Percentiles rank a stretch among this genome's conserved stretches.
Evolutionary conservation across 2,329 filamentous ascomycete species (phyloP).

Genomic region (Ophiostoma angusticollis): DNA sequence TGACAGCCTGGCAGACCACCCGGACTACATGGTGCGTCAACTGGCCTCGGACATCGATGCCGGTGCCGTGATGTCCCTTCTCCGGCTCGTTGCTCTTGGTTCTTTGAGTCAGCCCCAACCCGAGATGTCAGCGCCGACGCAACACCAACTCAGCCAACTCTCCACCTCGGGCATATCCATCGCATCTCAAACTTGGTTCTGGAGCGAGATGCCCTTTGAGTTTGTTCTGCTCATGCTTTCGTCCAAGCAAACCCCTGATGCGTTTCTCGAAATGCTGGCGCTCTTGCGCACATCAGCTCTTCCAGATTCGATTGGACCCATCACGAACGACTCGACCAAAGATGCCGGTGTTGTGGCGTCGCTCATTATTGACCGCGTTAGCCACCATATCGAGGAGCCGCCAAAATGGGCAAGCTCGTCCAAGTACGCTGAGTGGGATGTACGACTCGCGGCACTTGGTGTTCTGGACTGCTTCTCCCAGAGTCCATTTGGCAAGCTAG

Average conservation of each 20-base stretch:
- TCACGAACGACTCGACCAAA: constrained; percentile 30
- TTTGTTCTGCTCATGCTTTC: constrained; percentile 56
- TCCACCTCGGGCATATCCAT: constrained; percentile 13
- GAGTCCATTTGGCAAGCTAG: constrained; percentile 47
- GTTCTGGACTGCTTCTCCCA: constrained; percentile 48
- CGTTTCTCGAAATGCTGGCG: constrained; percentile 51
- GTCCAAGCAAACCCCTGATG: constrained; percentile 48
- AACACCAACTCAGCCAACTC: constrained; percentile 10
- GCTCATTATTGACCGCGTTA: constrained; percentile 48
- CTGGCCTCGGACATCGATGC: constrained; percentile 47
- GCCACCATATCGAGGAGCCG: constrained; percentile 46
- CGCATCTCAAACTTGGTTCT: constrained; percentile 39
- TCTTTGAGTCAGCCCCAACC: constrained; percentile 31
- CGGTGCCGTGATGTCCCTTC: constrained; percentile 47
- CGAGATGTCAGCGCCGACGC: constrained; percentile 12
- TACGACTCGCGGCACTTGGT: constrained; percentile 35
- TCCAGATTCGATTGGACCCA: constrained; percentile 52
- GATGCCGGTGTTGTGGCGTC: constrained; percentile 31
- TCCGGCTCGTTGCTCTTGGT: constrained; percentile 50
- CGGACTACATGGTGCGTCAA: constrained; percentile 29
- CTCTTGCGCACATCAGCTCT: constrained; percentile 56
- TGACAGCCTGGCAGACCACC: constrained; percentile 33
- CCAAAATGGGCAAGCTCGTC: constrained; percentile 27
- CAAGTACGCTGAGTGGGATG: constrained; percentile 27
- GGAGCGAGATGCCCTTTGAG: constrained; percentile 53